These are phyloP conservation scores for Aspergillus sp. DNA, from an alignment of 2,329 filamentous ascomycete genomes.

Conservation along the genomic window DNA sequence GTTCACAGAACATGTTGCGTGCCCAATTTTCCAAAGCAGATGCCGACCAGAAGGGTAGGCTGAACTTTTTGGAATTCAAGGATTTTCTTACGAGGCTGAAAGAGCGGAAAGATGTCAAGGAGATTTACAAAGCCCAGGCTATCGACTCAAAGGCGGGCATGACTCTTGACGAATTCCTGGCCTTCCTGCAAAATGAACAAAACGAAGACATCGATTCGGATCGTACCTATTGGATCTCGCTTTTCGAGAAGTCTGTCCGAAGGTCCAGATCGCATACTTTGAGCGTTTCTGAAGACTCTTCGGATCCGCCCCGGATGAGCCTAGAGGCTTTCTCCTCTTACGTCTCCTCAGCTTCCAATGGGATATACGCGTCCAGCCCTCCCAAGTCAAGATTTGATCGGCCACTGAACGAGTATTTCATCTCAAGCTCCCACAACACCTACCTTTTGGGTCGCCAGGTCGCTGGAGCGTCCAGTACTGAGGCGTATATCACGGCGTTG, in stretches of 20 bases:
- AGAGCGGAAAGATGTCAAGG: constrained; percentile 69
- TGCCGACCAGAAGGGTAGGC: constrained; percentile 51
- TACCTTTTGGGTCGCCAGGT: constrained; percentile 90
- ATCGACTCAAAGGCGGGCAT: constrained; percentile 56
- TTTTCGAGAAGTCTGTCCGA: constrained; percentile 63
- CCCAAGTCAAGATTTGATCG: constrained; percentile 61
- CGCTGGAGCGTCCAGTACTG: constrained; percentile 80
- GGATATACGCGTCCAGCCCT: constrained; percentile 55
- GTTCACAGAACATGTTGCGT: constrained; percentile 64
- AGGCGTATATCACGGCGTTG: constrained; percentile 86
- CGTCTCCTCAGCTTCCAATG: constrained; percentile 65
- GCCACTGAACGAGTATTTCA: constrained; percentile 93
- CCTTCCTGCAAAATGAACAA: constrained; percentile 67
- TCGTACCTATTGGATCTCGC: constrained; percentile 56
- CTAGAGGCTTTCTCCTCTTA: constrained; percentile 71
- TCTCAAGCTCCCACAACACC: constrained; percentile 97
- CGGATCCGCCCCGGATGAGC: constrained; percentile 54
- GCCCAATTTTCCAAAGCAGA: constrained; percentile 68
- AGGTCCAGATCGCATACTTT: constrained; percentile 46
- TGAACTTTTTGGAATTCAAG: constrained; percentile 75
- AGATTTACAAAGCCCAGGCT: constrained; percentile 59
- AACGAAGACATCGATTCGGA: constrained; percentile 65
- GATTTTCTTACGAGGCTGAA: constrained; percentile 77
- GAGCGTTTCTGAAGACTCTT: constrained; percentile 31
- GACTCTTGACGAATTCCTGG: constrained; percentile 62